Evolutionary conservation across 805 yeast species (phyloP), one percentile per base, ranked within the genome.

Genomic region (Pichia nanzhaoensis): DNA sequence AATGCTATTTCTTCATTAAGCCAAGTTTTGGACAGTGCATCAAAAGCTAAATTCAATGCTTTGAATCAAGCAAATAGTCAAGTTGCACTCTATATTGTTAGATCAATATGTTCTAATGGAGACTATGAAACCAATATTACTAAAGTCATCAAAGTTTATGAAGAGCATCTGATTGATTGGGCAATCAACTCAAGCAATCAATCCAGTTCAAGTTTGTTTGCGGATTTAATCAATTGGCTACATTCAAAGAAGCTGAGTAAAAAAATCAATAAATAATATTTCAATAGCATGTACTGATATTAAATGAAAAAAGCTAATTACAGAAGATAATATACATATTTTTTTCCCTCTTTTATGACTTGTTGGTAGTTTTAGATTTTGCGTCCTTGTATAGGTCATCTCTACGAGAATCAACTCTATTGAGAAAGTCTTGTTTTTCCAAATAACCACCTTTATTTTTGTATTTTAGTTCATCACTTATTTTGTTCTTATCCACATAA

Each of bases 381-480:
- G 69, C 74, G 13, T 69, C 67, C 54, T 71, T 73, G 54, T 71
- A 71, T 31, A 75, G 69, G 33, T 61, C 58, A 56, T 81, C 84
- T 44, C 75, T 63, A 48, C 77, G 75, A 34, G 66, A 67, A 48
- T 84, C 90, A 22, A 88, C 86, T 50, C 95, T 72, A 39, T 75
- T 72, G 57, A 93, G 69, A 74, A 93, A 93, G 53, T 85, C 96
- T 63, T 91, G 97, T 59, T 80, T 88, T 50, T 87, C 95, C 57
- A 93, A 67, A 64, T 82, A 93, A 8, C 99, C 99, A 42, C 82
- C 93, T 68, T 85, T 90, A 60, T 89, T 90, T 58, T 82, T 84
- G 46, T 77, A 73, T 39, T 73, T 74, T 58, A 93, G 74, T 51
- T 93, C 99, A 52, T 87, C 96, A 42, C 77, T 73, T 39, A 93